Percentiles rank a stretch among this genome's conserved stretches.
phyloP scores from a whole-genome alignment of 2,329 filamentous ascomycete genomes.

The Fusarium sp. region DNA sequence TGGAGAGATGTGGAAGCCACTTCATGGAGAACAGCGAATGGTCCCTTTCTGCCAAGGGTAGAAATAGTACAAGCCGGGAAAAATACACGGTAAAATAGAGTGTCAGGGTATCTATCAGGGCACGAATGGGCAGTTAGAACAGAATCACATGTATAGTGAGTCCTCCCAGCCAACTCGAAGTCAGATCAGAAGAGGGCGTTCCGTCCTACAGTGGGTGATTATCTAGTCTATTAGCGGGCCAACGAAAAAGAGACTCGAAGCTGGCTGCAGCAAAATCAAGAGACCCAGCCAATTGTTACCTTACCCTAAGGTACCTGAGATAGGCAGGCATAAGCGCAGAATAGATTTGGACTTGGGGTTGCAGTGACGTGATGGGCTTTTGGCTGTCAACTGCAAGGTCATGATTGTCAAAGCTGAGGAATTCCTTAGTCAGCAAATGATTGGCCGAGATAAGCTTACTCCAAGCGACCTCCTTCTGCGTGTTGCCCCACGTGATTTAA shows the following conservation, averaged over 20 bases:
- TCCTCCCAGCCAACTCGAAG: constrained; percentile 5
- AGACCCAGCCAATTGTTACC: constrained; percentile 11
- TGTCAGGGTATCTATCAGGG: constrained; percentile 20
- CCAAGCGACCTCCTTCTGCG: not conserved
- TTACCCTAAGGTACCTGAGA: constrained; percentile 3
- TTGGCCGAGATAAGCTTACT: constrained; percentile 26
- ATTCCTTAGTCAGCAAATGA: constrained; percentile 21
- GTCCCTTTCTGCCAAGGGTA: constrained; percentile 7
- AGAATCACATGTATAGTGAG: constrained; percentile 21
- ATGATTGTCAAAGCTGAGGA: constrained; percentile 1
- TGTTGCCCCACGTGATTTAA: constrained; percentile 34
- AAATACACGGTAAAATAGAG: constrained; percentile 22
- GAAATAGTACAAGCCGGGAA: constrained; percentile 17
- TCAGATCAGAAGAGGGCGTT: constrained; percentile 22
- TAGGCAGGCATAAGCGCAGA: constrained; percentile 22
- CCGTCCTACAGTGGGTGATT: constrained; percentile 5
- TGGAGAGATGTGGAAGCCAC: constrained; percentile 34
- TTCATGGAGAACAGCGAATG: constrained; percentile 27
- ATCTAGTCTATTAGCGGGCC: constrained; percentile 21
- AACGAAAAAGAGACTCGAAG: constrained; percentile 7
- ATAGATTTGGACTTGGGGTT: constrained; percentile 3
- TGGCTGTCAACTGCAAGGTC: constrained; percentile 4
- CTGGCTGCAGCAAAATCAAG: constrained; percentile 7
- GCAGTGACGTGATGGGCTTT: constrained; percentile 41
- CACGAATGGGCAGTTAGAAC: constrained; percentile 20